A percentile compares a stretch with the other conserved stretches of the same genome.
Evolutionary conservation across 805 yeast genomes (phyloP).

Genomic region (Wickerhamomyces kurtzmanii): DNA sequence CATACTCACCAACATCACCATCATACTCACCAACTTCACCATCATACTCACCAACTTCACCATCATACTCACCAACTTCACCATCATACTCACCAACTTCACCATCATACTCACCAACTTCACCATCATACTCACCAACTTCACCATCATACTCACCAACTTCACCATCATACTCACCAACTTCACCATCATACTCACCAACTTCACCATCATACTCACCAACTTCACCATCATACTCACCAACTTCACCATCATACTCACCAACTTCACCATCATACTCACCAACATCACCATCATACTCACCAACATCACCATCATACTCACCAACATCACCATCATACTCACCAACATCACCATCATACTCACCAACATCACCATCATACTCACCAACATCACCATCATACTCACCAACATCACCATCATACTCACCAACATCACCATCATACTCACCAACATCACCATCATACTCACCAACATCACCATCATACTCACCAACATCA

Average conservation of each 20-base stretch:
- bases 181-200: conserved; percentile 65
- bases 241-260: conserved; percentile 73
- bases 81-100: conserved; percentile 66
- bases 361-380: conserved; percentile 72
- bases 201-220: conserved; percentile 78
- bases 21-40: conserved; percentile 69
- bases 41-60: conserved; percentile 62
- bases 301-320: conserved; percentile 76
- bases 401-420: conserved; percentile 58
- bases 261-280: conserved; percentile 70
- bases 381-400: conserved; percentile 44
- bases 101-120: conserved; percentile 59
- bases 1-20: conserved; percentile 71
- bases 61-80: conserved; percentile 62
- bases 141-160: conserved; percentile 71
- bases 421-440: conserved; percentile 47
- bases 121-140: conserved; percentile 72
- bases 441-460: conserved; percentile 39
- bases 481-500: conserved; percentile 55
- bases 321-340: conserved; percentile 70
- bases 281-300: conserved; percentile 62
- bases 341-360: conserved; percentile 57
- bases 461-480: conserved; percentile 54
- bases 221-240: conserved; percentile 59
- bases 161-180: conserved; percentile 51